Conservation (phyloP, 148 eudicot species). For the Selenicereus undatus region DNA sequence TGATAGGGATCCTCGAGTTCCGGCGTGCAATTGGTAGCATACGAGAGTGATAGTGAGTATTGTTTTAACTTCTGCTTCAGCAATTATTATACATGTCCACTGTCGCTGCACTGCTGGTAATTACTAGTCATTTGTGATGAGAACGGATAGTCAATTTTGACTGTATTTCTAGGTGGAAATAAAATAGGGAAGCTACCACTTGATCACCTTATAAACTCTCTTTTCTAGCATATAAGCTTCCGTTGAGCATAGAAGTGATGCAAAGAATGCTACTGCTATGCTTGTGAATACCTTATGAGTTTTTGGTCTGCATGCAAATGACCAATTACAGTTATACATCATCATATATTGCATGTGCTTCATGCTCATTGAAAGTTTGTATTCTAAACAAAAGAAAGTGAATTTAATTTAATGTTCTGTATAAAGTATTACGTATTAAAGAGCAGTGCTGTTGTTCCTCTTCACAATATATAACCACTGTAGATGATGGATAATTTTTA, state of each 20-base stretch:
- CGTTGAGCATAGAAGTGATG: neutral
- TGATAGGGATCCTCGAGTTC: constrained; percentile 44
- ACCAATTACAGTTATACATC: neutral
- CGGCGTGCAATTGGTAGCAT: constrained; percentile 50
- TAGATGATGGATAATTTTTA: too few species aligned
- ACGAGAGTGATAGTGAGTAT: constrained; percentile 70
- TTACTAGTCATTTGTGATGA: neutral
- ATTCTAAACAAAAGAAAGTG: neutral
- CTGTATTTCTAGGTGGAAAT: neutral
- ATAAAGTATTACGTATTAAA: too few species aligned
- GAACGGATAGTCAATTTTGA: neutral
- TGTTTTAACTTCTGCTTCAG: neutral
- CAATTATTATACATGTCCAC: neutral
- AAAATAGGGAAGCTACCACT: neutral
- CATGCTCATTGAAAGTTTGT: neutral
- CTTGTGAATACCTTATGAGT: neutral
- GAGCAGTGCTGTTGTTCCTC: neutral
- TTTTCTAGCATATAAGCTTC: too few species aligned
- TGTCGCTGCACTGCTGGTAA: neutral
- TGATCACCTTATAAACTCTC: too few species aligned
- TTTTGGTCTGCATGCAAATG: too few species aligned
- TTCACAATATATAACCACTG: neutral
- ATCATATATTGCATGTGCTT: neutral
- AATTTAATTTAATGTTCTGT: too few species aligned
- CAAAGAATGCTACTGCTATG: neutral